Percentiles rank a stretch among this genome's conserved stretches.
Evolutionary conservation across 2,329 filamentous ascomycete species (phyloP).

Genomic region (Dothistroma pini): DNA sequence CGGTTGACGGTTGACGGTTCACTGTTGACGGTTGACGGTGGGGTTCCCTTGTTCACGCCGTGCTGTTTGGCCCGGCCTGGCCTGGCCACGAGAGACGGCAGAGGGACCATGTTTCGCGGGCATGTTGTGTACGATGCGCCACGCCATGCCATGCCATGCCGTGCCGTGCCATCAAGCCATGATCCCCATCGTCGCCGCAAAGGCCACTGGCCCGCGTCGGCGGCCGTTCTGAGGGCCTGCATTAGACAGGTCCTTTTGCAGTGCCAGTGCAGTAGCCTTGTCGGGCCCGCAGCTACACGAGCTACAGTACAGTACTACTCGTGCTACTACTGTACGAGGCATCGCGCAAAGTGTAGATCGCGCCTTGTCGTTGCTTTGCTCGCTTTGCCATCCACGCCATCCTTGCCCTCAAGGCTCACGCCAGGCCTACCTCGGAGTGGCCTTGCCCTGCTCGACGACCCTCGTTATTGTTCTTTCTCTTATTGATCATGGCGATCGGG

Average conservation of each 20-base stretch:
- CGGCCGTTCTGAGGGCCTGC: not conserved
- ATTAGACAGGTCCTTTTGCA: not conserved
- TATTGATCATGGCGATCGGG: slow-evolving; percentile 7
- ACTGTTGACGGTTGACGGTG: too few species aligned
- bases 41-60: slow-evolving; percentile 10
- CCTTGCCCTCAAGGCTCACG: too few species aligned
- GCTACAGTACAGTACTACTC: not conserved
- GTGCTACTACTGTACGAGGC: not conserved
- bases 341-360: slow-evolving; percentile 1
- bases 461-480: not conserved
- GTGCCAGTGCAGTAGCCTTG: not conserved
- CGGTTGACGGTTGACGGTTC: too few species aligned
- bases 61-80: not conserved
- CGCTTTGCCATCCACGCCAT: too few species aligned
- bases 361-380: not conserved
- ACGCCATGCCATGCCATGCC: too few species aligned
- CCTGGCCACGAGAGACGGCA: not conserved
- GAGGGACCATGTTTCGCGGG: not conserved
- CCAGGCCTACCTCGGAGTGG: not conserved
- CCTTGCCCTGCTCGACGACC: slow-evolving; percentile 1
- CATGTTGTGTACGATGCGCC: not conserved
- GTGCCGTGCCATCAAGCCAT: too few species aligned
- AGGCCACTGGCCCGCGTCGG: not conserved
- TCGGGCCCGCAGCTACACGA: not conserved
- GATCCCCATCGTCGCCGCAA: too few species aligned